phyloP scores from a whole-genome alignment of 116 monocot species.

The Thalassia testudinum region DNA sequence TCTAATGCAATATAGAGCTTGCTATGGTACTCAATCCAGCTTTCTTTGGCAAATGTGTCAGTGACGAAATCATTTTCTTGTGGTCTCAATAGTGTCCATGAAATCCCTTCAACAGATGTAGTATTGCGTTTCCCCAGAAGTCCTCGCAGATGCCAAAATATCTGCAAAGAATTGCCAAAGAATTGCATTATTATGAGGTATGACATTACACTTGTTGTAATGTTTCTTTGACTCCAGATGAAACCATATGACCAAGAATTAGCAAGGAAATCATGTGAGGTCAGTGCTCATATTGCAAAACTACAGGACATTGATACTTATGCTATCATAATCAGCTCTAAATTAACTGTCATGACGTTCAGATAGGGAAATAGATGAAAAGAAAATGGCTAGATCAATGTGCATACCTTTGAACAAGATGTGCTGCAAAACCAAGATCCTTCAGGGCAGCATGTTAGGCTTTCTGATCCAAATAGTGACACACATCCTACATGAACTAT shows the following conservation, averaged over 20 bases:
- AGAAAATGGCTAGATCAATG: no score
- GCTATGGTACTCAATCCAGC: constrained; percentile 21
- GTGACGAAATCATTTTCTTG: constrained; percentile 13
- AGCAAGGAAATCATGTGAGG: no score
- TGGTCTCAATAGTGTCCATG: constrained; percentile 32
- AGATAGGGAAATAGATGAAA: no score
- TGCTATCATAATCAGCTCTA: no score
- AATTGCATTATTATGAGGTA: neutral
- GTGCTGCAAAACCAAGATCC: constrained; percentile 59
- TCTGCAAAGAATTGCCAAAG: constrained; percentile 14
- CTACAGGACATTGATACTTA: no score
- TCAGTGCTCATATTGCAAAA: no score
- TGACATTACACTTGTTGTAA: no score
- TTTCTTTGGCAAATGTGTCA: constrained; percentile 16
- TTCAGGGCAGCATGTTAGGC: constrained; percentile 20
- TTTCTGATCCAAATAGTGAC: constrained; percentile 10
- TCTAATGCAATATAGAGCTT: constrained; percentile 48
- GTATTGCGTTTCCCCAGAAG: constrained; percentile 39
- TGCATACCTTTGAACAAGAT: constrained; percentile 38
- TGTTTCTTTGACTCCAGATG: no score
- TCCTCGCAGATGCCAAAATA: constrained; percentile 28
- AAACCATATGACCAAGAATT: no score
- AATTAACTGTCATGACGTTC: no score
- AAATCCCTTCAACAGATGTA: constrained; percentile 27
- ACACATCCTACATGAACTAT: constrained; percentile 57